Evolutionary conservation across 768 basidiomycete species (phyloP).

Genomic region (Tulasnella sp.): DNA sequence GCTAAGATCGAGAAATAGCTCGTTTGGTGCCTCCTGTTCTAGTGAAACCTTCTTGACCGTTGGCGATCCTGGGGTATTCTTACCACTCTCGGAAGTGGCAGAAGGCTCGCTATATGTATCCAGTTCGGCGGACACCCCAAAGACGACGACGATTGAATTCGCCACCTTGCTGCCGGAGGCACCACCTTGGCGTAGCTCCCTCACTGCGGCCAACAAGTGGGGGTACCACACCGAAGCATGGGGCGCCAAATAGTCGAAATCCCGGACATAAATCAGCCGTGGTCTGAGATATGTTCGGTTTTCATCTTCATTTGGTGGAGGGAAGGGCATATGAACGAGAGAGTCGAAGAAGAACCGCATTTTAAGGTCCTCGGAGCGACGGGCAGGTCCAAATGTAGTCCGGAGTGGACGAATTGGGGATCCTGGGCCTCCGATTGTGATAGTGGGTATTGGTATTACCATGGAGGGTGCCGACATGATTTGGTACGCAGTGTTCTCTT

Average conservation of each 20-base stretch:
- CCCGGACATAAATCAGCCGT: conserved; percentile 73
- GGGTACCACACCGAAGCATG: conserved; percentile 72
- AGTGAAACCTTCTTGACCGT: too few species aligned
- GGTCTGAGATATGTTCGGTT: conserved; percentile 23
- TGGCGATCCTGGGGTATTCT: neutral
- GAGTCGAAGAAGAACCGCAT: conserved; percentile 60
- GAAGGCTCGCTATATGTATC: conserved; percentile 21
- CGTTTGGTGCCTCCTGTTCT: neutral
- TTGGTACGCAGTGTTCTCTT: conserved; percentile 36
- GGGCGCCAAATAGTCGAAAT: conserved; percentile 62
- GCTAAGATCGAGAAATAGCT: neutral
- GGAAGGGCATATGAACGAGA: conserved; percentile 46
- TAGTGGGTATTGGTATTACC: neutral
- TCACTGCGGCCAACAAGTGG: conserved; percentile 64
- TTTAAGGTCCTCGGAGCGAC: neutral
- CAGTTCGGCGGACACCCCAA: conserved; percentile 77
- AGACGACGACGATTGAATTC: conserved; percentile 54
- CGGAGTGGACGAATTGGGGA: neutral
- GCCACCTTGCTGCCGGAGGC: neutral
- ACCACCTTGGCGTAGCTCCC: conserved; percentile 50
- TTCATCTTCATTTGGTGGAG: conserved; percentile 14
- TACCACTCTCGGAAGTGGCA: neutral
- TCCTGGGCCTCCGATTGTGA: neutral
- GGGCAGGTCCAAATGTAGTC: neutral
- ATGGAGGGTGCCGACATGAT: conserved; percentile 8